Evolutionary conservation across 352 stramenopile genomes (phyloP).

Genomic region (Phytophthora cryptogea): DNA sequence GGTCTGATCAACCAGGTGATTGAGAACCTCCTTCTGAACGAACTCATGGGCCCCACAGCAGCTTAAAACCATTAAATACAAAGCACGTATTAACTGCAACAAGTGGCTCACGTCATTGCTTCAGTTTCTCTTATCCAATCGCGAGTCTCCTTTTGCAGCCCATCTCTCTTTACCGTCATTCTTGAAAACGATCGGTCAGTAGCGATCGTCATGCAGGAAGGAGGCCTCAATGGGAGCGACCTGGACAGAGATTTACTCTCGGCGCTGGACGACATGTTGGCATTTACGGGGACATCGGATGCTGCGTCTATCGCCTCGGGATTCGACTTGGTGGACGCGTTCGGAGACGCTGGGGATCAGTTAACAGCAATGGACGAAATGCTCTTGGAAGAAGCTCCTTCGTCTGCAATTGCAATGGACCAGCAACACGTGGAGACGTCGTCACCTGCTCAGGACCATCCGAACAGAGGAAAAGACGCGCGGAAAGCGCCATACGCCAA

Average conservation of each 20-base stretch:
- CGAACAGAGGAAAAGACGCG: slow-evolving; percentile 16
- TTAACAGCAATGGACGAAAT: not conserved
- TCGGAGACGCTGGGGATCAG: slow-evolving; percentile 5
- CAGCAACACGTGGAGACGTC: not conserved
- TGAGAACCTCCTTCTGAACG: slow-evolving; percentile 40
- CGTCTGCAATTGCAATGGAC: not conserved
- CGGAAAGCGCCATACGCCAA: slow-evolving; percentile 12
- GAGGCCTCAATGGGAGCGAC: slow-evolving; percentile 6
- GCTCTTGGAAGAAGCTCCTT: slow-evolving; percentile 8
- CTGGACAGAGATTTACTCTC: slow-evolving; percentile 27
- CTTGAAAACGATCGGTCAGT: not conserved
- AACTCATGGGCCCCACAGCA: slow-evolving; percentile 17
- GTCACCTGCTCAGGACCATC: slow-evolving; percentile 6
- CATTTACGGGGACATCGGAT: slow-evolving; percentile 1
- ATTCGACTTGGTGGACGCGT: slow-evolving; percentile 25
- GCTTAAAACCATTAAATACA: not conserved
- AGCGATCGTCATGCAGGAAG: not conserved
- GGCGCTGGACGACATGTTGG: slow-evolving; percentile 31
- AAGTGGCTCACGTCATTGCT: not conserved
- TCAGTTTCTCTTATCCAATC: not conserved
- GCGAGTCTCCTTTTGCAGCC: too few species aligned
- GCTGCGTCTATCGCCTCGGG: slow-evolving; percentile 12
- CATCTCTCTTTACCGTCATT: not conserved
- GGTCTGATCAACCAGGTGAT: slow-evolving; percentile 47
- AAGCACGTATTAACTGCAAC: too few species aligned